Evolutionary conservation across 257 asterid genomes (phyloP).

Genomic region (Nicotiana noctiflora): DNA sequence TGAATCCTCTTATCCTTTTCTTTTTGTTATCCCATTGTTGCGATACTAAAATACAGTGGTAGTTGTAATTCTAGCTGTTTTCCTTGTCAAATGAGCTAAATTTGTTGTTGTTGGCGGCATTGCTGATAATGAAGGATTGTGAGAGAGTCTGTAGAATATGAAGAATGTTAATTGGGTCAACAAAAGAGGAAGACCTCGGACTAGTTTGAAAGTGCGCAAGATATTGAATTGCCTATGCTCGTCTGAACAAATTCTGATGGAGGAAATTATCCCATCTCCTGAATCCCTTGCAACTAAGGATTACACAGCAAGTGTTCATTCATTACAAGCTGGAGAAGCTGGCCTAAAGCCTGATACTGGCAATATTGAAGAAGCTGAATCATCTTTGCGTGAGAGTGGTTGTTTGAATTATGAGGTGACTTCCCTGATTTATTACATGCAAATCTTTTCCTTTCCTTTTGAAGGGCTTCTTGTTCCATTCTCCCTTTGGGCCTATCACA

Average conservation of each 20-base stretch:
- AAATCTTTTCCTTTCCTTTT: not conserved
- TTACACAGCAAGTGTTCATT: slow-evolving; percentile 43
- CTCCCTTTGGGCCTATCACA: not conserved
- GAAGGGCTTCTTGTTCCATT: not conserved
- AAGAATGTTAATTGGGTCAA: slow-evolving; percentile 37
- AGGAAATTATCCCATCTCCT: slow-evolving; percentile 51
- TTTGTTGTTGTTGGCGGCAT: slow-evolving; percentile 12
- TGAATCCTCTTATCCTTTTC: not conserved
- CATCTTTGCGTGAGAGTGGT: slow-evolving; percentile 76
- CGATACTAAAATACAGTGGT: not conserved
- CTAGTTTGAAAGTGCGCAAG: slow-evolving; percentile 29
- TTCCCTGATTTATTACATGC: slow-evolving; percentile 4
- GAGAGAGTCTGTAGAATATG: slow-evolving; percentile 34
- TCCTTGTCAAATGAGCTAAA: slow-evolving; percentile 7
- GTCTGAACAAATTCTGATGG: slow-evolving; percentile 37
- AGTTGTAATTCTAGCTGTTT: not conserved
- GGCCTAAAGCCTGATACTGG: slow-evolving; percentile 61
- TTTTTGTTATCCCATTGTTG: not conserved
- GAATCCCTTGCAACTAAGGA: slow-evolving; percentile 50
- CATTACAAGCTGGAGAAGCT: slow-evolving; percentile 49
- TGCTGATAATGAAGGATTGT: slow-evolving; percentile 20
- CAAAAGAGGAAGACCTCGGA: slow-evolving; percentile 18
- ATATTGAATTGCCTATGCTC: slow-evolving; percentile 64
- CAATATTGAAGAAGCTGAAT: slow-evolving; percentile 84
- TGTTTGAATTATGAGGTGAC: slow-evolving; percentile 69